Base-by-base conservation (phyloP, 1,139 yeast species). In the Yamadazyma oceani region DNA sequence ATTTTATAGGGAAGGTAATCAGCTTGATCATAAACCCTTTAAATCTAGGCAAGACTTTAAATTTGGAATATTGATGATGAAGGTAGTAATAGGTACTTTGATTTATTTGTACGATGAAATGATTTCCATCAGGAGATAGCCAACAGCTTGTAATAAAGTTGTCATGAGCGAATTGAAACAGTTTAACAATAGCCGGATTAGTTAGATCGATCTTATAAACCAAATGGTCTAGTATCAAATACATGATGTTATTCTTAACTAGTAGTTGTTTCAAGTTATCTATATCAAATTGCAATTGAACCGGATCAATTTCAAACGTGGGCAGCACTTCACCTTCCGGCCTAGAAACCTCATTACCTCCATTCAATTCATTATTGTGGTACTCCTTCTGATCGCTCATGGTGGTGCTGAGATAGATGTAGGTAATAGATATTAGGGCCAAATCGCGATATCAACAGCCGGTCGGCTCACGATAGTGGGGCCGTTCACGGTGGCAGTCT, bases 281-380 rank as follows among this genome's bases (percentile, higher is more conserved):
- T 22, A 69, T 58, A 19, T 55, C 60, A 47, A 70, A 70, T 42
- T 69, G 75, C 16, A 70, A 58, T 47, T 64, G 75, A 3, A 70
- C 75, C 23, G 60, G 60, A 37, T 70, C 75, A n/a, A 71, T 48
- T 9, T 57, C 58, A 45, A 68, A 66, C 9, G 46, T 40, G 1
- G 69, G 68, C 32, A 47, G 46, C 5, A 8, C 5, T 19, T 8
- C 21, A 19, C 21, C 21, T 12, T 51, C 51, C 11, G n/a, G n/a
- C 5, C 11, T 12, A 24, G 26, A 6, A 24, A 5, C n/a, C 13
- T 6, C 6, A 5, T 29, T 25, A 3, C 4, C 17, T 11, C 19
- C 16, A 9, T 19, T 19, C 21, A 27, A 27, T 27, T 27, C 19
- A 16, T 27, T 10, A 16, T 27, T 13, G 16, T 15, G 4, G 21